These are phyloP conservation scores for Tylopilus sp. DNA, from an alignment of 768 basidiomycete genomes.

Conservation along the genomic window DNA sequence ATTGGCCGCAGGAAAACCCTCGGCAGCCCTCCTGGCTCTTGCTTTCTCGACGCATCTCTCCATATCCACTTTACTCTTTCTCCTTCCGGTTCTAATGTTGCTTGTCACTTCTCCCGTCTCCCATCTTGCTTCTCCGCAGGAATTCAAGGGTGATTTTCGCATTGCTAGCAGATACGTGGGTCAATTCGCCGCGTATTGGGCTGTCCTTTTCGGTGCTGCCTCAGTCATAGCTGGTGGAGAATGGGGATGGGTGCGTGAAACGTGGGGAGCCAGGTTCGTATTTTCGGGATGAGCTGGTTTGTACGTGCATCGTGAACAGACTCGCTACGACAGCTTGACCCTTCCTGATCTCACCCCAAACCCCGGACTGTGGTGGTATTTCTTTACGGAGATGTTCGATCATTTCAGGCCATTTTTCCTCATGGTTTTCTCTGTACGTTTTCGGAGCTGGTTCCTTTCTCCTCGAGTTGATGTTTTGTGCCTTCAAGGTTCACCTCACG, in stretches of 20 bases:
- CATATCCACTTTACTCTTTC: constrained; percentile 62
- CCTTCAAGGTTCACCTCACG: constrained; percentile 66
- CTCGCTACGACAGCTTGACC: constrained; percentile 49
- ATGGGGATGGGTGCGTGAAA: constrained; percentile 67
- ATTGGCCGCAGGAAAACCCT: constrained; percentile 46
- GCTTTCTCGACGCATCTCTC: constrained; percentile 73
- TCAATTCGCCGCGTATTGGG: constrained; percentile 53
- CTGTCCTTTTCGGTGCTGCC: constrained; percentile 40
- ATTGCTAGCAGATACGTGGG: constrained; percentile 28
- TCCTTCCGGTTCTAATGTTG: constrained; percentile 65
- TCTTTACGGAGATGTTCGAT: constrained; percentile 99
- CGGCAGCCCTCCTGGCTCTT: constrained; percentile 59
- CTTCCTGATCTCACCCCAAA: constrained; percentile 92
- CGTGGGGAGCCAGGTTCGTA: constrained; percentile 80
- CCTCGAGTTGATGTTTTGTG: background rate
- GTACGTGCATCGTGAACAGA: background rate
- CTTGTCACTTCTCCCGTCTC: constrained; percentile 61
- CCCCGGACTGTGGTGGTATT: constrained; percentile 97
- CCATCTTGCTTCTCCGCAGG: constrained; percentile 58
- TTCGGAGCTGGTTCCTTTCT: background rate
- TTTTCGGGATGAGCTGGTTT: background rate
- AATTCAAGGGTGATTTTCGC: constrained; percentile 19
- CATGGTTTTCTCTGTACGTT: constrained; percentile 83
- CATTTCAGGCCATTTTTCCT: constrained; percentile 96
- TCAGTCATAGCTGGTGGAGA: constrained; percentile 59